Evolutionary conservation across 257 asterid species (phyloP), one percentile per base, ranked within the genome.

Genomic region (Ehretia macrophylla): DNA sequence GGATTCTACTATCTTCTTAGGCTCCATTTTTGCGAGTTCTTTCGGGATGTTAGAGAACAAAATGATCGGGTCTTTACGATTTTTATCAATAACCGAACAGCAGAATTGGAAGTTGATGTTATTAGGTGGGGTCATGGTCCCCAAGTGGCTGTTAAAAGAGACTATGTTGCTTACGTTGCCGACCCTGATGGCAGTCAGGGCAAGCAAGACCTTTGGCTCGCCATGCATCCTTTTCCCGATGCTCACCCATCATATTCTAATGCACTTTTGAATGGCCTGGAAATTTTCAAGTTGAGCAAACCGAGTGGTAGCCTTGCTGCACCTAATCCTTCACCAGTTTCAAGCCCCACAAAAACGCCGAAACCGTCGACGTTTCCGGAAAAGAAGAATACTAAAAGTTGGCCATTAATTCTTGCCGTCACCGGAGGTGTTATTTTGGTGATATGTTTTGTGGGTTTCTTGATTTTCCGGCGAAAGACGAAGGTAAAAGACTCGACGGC

Each of bases 201-300:
- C 32, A 70, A 32, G 68, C 59, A 65, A 35, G 37, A 60, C 14
- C 51, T 78, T 17, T 51, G 14, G n/a, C n/a, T n/a, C n/a, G n/a
- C n/a, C n/a, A n/a, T n/a, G n/a, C n/a, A n/a, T n/a, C n/a, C n/a
- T n/a, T n/a, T n/a, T n/a, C n/a, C n/a, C n/a, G n/a, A n/a, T n/a
- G n/a, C n/a, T n/a, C n/a, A n/a, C n/a, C n/a, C n/a, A n/a, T n/a
- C n/a, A n/a, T n/a, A n/a, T n/a, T n/a, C n/a, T n/a, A 78, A n/a
- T 46, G 81, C 76, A 8, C 35, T 79, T 55, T 77, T 86, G 48
- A 86, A 83, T 56, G 95, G 95, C 0, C 44, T 86, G 1, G 95
- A 83, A 63, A 75, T 86, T n/a, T 83, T 81, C 72, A 86, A 77
- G 61, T 61, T 86, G 63, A 83, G 20, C 50, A 1, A 76, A 0